Conservation (phyloP, 1,284 basidiomycete species). For the Rhodotorula sp. region DNA sequence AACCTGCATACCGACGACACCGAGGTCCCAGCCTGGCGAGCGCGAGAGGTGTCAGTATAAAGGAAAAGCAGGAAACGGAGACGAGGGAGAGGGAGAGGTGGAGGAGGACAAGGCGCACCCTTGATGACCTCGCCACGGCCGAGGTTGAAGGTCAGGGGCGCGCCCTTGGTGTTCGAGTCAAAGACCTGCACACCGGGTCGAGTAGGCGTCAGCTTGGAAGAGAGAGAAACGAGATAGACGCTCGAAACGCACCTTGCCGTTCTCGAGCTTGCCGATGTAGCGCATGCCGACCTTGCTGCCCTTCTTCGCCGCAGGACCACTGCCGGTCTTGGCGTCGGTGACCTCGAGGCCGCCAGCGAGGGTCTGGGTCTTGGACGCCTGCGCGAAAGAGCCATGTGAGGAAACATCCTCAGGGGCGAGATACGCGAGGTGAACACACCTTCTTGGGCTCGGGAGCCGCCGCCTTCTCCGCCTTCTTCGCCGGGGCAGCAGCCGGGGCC, state of each 20-base stretch:
- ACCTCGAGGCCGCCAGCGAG: conserved; percentile 75
- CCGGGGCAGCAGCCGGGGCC: conserved; percentile 51
- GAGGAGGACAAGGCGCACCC: conserved; percentile 70
- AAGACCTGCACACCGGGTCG: conserved; percentile 57
- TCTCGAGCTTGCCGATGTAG: conserved; percentile 82
- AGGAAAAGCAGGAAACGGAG: neutral
- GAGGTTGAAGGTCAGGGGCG: conserved; percentile 50
- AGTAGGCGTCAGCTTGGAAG: neutral
- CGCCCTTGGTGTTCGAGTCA: conserved; percentile 82
- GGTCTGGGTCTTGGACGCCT: conserved; percentile 50
- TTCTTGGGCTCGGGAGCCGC: conserved; percentile 41
- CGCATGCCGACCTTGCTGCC: conserved; percentile 83
- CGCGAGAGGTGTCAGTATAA: no score
- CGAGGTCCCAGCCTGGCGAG: conserved; percentile 49
- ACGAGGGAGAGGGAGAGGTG: neutral
- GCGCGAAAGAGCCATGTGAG: neutral
- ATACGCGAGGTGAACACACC: neutral
- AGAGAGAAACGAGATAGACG: neutral
- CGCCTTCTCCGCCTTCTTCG: conserved; percentile 44
- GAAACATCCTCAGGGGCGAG: neutral
- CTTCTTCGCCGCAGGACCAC: conserved; percentile 78
- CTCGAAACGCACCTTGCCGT: conserved; percentile 62
- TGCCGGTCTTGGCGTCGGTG: conserved; percentile 74
- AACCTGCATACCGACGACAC: conserved; percentile 85
- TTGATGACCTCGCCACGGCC: conserved; percentile 90